Evolutionary conservation across 1,284 basidiomycete species (phyloP).

Genomic region (Tilletia indica): DNA sequence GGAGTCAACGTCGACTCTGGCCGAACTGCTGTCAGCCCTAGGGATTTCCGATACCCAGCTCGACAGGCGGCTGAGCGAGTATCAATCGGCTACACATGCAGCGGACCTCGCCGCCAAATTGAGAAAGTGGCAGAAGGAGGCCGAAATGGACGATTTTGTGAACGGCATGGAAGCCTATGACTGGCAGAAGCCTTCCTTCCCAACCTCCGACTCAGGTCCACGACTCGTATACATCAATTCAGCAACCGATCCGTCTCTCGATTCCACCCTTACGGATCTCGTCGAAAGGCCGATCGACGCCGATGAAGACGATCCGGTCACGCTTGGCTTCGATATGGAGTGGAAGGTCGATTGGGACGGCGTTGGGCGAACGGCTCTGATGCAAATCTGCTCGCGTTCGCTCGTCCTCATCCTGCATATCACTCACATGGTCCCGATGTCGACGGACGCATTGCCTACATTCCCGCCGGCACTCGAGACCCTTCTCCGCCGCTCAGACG

Average conservation of each 20-base stretch:
- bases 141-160: background rate
- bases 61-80: too few relatives aligned
- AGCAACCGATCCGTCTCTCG: background rate
- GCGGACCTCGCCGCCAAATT: too few relatives aligned
- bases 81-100: too few relatives aligned
- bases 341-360: constrained; percentile 28
- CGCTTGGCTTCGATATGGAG: constrained; percentile 41
- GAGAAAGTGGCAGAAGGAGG: background rate
- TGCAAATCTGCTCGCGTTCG: constrained; percentile 34
- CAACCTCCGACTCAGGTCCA: background rate
- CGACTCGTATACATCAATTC: background rate
- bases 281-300: background rate
- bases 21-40: too few relatives aligned
- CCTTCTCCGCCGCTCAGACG: constrained; percentile 30
- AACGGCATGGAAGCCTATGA: background rate
- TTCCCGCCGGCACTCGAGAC: constrained; percentile 18
- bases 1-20: too few relatives aligned
- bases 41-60: too few relatives aligned
- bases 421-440: constrained; percentile 29
- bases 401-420: constrained; percentile 39
- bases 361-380: constrained; percentile 28
- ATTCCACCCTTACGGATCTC: background rate
- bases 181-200: background rate
- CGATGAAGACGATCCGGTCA: background rate
- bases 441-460: constrained; percentile 19